These are phyloP conservation scores for Phytophthora ramorum DNA, from an alignment of 352 stramenopile species.

Conservation along the genomic window DNA sequence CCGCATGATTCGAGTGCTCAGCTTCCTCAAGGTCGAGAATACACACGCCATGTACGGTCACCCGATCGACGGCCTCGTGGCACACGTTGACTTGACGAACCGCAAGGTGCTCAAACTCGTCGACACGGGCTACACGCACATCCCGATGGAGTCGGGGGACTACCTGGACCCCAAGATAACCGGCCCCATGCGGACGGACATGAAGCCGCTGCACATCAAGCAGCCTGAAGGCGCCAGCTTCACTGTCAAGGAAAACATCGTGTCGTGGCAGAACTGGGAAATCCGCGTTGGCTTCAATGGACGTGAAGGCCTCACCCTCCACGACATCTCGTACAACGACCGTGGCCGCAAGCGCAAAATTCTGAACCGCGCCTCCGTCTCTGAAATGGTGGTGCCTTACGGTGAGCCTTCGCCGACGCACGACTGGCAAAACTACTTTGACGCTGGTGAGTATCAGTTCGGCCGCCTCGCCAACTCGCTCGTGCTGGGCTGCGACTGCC, in stretches of 20 bases:
- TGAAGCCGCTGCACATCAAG: conserved; percentile 74
- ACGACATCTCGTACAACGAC: conserved; percentile 49
- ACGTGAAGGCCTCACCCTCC: conserved; percentile 79
- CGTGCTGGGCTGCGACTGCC: conserved; percentile 78
- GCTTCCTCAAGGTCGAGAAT: conserved; percentile 46
- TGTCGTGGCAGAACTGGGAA: conserved; percentile 85
- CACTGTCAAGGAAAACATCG: conserved; percentile 64
- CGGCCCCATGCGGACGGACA: conserved; percentile 47
- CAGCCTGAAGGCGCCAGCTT: conserved; percentile 84
- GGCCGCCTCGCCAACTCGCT: conserved; percentile 81
- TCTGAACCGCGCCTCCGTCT: conserved; percentile 72
- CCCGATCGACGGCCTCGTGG: conserved; percentile 55
- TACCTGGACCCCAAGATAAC: conserved; percentile 51
- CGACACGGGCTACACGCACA: conserved; percentile 55
- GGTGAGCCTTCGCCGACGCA: conserved; percentile 73
- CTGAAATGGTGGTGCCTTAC: conserved; percentile 91
- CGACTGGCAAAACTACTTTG: conserved; percentile 87
- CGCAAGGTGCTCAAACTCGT: conserved; percentile 47
- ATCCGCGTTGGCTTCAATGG: conserved; percentile 86
- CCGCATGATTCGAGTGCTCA: conserved; percentile 60
- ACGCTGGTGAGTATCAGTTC: conserved; percentile 85
- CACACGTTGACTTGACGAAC: conserved; percentile 53
- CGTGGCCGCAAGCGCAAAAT: conserved; percentile 54
- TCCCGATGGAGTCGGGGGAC: conserved; percentile 51
- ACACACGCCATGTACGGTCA: conserved; percentile 61